Evolutionary conservation across 805 yeast genomes (phyloP).

Genomic region (Cyberlindnera petersonii): DNA sequence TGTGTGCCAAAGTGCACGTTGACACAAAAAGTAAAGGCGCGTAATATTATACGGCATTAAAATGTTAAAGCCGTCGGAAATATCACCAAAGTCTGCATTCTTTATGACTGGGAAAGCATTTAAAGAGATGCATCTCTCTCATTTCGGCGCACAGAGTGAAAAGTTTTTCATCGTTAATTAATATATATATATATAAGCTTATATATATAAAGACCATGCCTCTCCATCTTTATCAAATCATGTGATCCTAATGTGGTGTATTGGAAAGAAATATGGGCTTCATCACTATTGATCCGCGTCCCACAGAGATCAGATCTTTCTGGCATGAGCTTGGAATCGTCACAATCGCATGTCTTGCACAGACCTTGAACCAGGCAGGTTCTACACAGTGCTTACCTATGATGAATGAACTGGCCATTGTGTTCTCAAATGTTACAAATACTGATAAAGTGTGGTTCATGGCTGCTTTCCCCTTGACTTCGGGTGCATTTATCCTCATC

Average conservation of each 20-base stretch:
- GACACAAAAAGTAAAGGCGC: too few species aligned
- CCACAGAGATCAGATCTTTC: constrained; percentile 10
- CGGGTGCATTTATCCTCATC: constrained; percentile 67
- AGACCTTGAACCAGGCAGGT: constrained; percentile 39
- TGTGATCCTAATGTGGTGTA: background rate
- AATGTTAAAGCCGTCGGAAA: background rate
- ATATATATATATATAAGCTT: too few species aligned
- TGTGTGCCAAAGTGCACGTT: too few species aligned
- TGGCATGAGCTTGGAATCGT: constrained; percentile 29
- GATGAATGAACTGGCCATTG: constrained; percentile 32
- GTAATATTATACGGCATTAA: too few species aligned
- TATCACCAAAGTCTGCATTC: background rate
- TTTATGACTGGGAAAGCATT: too few species aligned
- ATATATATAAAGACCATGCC: background rate
- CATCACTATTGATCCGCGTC: constrained; percentile 13
- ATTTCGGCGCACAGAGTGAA: too few species aligned
- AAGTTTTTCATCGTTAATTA: too few species aligned
- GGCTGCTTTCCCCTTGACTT: constrained; percentile 67
- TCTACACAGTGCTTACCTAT: constrained; percentile 35
- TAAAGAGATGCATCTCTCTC: too few species aligned
- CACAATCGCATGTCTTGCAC: constrained; percentile 31
- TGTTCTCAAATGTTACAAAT: constrained; percentile 28
- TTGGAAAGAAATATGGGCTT: background rate
- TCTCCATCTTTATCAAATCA: background rate
- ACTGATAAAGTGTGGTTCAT: constrained; percentile 54